Conservation (phyloP, 2,329 filamentous ascomycete species). For the Pseudogymnoascus sp. region DNA sequence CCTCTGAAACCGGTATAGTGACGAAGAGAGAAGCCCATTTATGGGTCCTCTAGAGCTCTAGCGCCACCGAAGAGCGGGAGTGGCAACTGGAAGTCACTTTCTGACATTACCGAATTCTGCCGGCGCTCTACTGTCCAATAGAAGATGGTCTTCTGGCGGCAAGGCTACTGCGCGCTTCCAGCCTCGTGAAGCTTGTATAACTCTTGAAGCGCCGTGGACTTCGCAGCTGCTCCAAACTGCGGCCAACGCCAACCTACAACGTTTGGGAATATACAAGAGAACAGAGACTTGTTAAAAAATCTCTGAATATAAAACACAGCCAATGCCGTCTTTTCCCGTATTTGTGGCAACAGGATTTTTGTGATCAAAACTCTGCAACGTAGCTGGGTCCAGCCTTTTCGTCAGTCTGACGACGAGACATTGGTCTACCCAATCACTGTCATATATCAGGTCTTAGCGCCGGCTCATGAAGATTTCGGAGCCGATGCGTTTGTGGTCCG, state of each 20-base stretch:
- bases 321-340: background rate
- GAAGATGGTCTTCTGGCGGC: background rate
- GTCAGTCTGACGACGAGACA: background rate
- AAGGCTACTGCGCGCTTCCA: background rate
- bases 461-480: background rate
- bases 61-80: constrained; percentile 5
- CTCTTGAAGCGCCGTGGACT: background rate
- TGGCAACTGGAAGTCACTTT: background rate
- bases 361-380: background rate
- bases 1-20: background rate
- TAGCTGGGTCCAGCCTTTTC: background rate
- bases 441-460: background rate
- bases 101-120: background rate
- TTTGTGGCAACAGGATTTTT: background rate
- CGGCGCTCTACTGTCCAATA: background rate
- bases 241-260: background rate
- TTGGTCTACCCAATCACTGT: background rate
- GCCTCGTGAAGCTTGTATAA: background rate
- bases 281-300: background rate
- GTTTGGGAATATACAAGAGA: background rate
- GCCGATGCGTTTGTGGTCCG: background rate
- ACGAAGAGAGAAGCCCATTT: background rate
- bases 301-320: background rate
- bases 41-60: background rate
- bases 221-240: background rate